Base-by-base conservation (phyloP, 768 basidiomycete genomes). In the Naematelia encephala region DNA sequence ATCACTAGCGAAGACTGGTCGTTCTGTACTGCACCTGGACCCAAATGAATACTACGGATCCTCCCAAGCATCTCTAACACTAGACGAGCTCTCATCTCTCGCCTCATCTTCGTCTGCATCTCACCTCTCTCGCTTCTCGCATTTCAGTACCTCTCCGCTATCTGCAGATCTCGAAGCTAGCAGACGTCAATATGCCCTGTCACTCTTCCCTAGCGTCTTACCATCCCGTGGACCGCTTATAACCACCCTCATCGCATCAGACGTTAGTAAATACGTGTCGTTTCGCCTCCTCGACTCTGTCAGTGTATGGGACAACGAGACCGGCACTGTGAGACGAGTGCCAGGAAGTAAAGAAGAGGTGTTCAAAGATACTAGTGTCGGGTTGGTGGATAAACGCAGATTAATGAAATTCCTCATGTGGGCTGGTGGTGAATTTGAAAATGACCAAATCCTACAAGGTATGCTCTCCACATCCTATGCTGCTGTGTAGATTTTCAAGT, bases 401-500 rank as follows among this genome's bases (percentile, higher is more conserved):
- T 79, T 98, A 23, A 97, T 97, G 89, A 89, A 92, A 57, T 91
- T 94, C 68, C 78, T 98, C 47, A 82, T 86, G 66, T 92, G 90
- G 70, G 86, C 89, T 34, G 83, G 83, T 1, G 84, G 85, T 0
- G 87, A 90, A 0, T 89, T 89, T 56, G 89, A 90, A 72, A 78
- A 73, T 5, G 19, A 68, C 55, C 65, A 67, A 2, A 13, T 69
- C n/a, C 19, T 73, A 12, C 49, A 62, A 59, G 69, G 72, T 68
- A 39, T 39, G 34, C 34, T n/a, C 34, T 39, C 34, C 8, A 8
- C 34, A 23, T 14, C 25, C n/a, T 27, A 34, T 16, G 51, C n/a
- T n/a, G n/a, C n/a, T n/a, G n/a, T n/a, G n/a, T n/a, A n/a, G n/a
- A n/a, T n/a, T n/a, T n/a, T n/a, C n/a, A n/a, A n/a, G n/a, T n/a